phyloP scores from a whole-genome alignment of 2,329 filamentous ascomycete genomes.

The Colletotrichum paranaense region DNA sequence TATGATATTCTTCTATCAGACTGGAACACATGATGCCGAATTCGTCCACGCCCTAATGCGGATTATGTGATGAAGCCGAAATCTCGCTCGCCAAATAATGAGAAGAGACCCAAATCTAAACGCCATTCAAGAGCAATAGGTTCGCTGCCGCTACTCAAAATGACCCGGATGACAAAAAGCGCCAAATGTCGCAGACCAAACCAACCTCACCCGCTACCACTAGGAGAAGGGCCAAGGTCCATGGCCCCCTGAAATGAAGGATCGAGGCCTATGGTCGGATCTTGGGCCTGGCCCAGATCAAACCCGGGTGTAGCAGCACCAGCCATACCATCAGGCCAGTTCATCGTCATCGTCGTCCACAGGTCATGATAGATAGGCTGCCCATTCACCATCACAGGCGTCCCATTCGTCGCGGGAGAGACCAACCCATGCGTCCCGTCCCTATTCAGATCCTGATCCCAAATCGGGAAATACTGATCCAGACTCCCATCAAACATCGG shows the following conservation, averaged over 20 bases:
- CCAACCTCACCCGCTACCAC: not conserved
- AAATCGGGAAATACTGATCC: constrained; percentile 56
- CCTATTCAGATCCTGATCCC: constrained; percentile 51
- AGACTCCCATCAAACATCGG: constrained; percentile 65
- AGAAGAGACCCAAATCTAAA: not conserved
- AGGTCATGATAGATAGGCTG: constrained; percentile 53
- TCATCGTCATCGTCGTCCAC: constrained; percentile 61
- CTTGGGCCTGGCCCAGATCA: not conserved
- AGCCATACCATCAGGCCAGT: constrained; percentile 47
- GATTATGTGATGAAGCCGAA: too few relatives aligned
- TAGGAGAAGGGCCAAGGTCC: constrained; percentile 3
- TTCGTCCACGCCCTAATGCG: too few relatives aligned
- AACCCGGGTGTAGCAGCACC: not conserved
- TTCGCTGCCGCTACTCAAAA: not conserved
- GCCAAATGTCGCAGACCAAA: not conserved
- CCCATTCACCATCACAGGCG: constrained; percentile 24
- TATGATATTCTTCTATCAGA: too few relatives aligned
- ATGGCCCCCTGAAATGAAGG: constrained; percentile 2
- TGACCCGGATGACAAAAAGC: not conserved
- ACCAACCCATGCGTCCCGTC: constrained; percentile 12
- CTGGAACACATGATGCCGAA: too few relatives aligned
- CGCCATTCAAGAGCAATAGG: not conserved
- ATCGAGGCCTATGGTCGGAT: constrained; percentile 7
- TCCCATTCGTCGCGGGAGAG: not conserved
- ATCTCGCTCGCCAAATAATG: not conserved